phyloP scores from a whole-genome alignment of 768 basidiomycete species.

The Russula dissimulans region DNA sequence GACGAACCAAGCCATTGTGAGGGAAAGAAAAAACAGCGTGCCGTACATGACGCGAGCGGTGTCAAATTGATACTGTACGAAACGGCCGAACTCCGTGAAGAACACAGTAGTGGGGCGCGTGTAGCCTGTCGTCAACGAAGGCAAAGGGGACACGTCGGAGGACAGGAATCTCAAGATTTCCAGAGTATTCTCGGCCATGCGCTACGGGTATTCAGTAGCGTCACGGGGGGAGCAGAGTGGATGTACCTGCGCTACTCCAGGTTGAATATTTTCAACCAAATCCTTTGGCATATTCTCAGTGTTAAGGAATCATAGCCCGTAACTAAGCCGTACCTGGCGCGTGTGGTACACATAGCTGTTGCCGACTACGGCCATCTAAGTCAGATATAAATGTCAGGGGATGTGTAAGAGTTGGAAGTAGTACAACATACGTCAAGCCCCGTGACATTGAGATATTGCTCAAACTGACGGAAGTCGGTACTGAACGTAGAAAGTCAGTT shows the following conservation, averaged over 20 bases:
- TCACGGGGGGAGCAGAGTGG: too few relatives aligned
- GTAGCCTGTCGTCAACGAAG: conserved; percentile 44
- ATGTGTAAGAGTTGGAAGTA: neutral
- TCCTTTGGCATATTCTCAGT: conserved; percentile 35
- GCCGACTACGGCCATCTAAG: conserved; percentile 80
- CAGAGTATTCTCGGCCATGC: conserved; percentile 85
- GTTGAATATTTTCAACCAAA: conserved; percentile 72
- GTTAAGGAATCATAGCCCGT: neutral
- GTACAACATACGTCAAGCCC: conserved; percentile 67
- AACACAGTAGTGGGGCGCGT: conserved; percentile 60
- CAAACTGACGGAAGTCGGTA: conserved; percentile 94
- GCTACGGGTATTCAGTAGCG: conserved; percentile 32
- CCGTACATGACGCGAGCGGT: conserved; percentile 60
- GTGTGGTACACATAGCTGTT: conserved; percentile 95
- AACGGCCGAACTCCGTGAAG: conserved; percentile 58
- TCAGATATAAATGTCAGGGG: neutral
- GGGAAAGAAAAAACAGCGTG: conserved; percentile 37
- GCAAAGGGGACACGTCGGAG: conserved; percentile 58
- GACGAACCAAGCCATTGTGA: conserved; percentile 35
- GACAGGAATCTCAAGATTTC: conserved; percentile 71
- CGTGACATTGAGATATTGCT: conserved; percentile 79
- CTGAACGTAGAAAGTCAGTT: conserved; percentile 30
- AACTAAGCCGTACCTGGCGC: conserved; percentile 48
- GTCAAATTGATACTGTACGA: conserved; percentile 66
- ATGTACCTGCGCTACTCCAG: conserved; percentile 58